Base-by-base conservation (phyloP, 371 early-diverging fungal genomes). In the Entomophthora muscae region DNA sequence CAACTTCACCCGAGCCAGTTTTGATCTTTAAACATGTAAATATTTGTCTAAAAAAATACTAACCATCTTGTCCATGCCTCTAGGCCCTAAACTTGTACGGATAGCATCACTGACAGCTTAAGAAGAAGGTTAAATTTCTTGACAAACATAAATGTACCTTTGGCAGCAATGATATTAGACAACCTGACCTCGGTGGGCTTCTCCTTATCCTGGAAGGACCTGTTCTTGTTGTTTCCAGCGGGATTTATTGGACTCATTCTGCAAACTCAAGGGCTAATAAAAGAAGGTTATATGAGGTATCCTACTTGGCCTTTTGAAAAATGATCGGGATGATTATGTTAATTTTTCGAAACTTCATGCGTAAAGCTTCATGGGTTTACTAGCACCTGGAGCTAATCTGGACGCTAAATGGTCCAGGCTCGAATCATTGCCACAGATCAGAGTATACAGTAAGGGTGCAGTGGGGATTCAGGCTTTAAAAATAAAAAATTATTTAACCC, bases 21-120 rank as follows among this genome's bases (percentile, higher is more conserved):
- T 93, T 91, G 72, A 98, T 98, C 93, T 93, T 56, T 12, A 33
- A 55, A 23, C 5, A 3, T 7, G 29, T 30, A 10, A 30, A 24
- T 7, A 12, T 30, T 22, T 10, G 32, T 59, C 24, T 61, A 57
- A 7, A 55, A 53, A 27, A 27, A 56, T 22, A 42, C 61, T 67
- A 73, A 95, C 93, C 95, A 99, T 96, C 75, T 99, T 99, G 76
- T 99, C 99, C 93, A 98, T 93, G 60, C 99, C 99, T 68, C 85
- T 85, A 29, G 99, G 99, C 33, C 99, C 99, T 66, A 98, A 81
- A 67, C 91, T 91, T 7, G 99, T 98, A 63, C 98, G 88, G 66
- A 99, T 83, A 57, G 97, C 98, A 80, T 95, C 94, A 59, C 93
- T 90, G 63, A 99, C 94, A 69, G 98, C 96, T 94, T 75, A 23